A percentile compares a stretch with the other conserved stretches of the same genome.
Conservation (phyloP, 495 filamentous ascomycete genomes). For the Hyaloscypha hepaticicola region DNA sequence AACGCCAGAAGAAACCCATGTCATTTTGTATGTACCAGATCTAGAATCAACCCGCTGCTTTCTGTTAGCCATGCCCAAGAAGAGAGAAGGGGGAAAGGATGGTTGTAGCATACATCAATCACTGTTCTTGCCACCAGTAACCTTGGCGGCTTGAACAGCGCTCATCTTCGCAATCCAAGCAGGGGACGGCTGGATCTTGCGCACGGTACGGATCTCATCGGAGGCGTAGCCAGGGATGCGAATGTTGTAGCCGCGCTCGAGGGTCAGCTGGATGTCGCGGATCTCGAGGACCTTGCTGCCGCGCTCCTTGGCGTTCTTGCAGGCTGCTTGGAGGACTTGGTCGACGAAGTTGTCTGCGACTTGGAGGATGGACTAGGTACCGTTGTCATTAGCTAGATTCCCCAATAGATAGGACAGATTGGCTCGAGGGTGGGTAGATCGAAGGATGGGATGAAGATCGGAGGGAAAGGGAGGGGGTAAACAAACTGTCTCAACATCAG, state of each 20-base stretch:
- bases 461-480: conserved; percentile 16
- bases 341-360: conserved; percentile 96
- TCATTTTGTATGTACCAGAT: too few relatives aligned
- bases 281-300: conserved; percentile 87
- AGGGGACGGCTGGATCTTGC: conserved; percentile 82
- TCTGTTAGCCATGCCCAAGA: background rate
- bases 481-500: conserved; percentile 92
- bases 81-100: too few relatives aligned
- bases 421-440: background rate
- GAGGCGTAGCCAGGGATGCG: conserved; percentile 91
- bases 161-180: conserved; percentile 96
- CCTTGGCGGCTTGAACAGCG: conserved; percentile 89
- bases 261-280: conserved; percentile 88
- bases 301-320: conserved; percentile 87
- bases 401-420: too few relatives aligned
- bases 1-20: too few relatives aligned
- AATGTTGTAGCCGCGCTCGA: conserved; percentile 98
- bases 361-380: conserved; percentile 81
- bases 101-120: conserved; percentile 29
- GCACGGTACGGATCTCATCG: conserved; percentile 90
- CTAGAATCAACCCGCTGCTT: too few relatives aligned
- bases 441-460: conserved; percentile 1
- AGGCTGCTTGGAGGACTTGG: conserved; percentile 79
- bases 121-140: conserved; percentile 56
- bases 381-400: conserved; percentile 25